These are phyloP conservation scores for Knoxia roxburghii DNA, from an alignment of 257 asterid genomes.

Conservation along the genomic window DNA sequence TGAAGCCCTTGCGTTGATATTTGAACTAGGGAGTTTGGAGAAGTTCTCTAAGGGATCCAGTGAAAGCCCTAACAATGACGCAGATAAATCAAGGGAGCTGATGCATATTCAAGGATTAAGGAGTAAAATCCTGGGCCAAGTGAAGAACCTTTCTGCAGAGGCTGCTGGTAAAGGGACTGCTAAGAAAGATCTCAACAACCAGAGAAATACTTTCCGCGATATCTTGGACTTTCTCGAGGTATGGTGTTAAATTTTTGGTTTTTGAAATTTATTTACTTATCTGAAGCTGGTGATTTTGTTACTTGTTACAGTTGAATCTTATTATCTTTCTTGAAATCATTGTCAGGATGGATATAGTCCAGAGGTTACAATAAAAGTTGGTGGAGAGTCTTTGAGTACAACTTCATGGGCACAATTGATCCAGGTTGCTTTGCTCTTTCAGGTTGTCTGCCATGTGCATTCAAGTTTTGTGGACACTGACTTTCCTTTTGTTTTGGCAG, in stretches of 20 bases:
- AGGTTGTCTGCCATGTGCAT: background rate
- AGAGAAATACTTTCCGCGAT: constrained; percentile 81
- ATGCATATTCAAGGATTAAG: constrained; percentile 64
- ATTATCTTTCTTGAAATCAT: constrained; percentile 3
- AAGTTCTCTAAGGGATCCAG: constrained; percentile 55
- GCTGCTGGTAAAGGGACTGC: constrained; percentile 94
- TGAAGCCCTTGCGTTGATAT: constrained; percentile 85
- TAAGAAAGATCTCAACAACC: constrained; percentile 87
- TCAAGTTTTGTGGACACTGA: constrained; percentile 11
- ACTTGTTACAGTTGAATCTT: constrained; percentile 4
- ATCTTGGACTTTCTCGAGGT: constrained; percentile 86
- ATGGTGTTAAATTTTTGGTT: background rate
- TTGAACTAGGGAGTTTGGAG: constrained; percentile 77
- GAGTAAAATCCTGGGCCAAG: constrained; percentile 67
- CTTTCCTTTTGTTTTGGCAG: constrained; percentile 28
- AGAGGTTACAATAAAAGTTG: constrained; percentile 61
- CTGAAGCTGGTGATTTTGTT: background rate
- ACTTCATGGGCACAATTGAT: constrained; percentile 71
- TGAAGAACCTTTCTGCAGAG: constrained; percentile 64
- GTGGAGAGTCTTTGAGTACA: constrained; percentile 65
- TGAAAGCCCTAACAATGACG: constrained; percentile 47
- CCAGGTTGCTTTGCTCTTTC: constrained; percentile 51
- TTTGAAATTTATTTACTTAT: background rate
- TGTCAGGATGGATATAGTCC: constrained; percentile 69
- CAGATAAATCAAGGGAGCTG: constrained; percentile 42